phyloP scores from a whole-genome alignment of 495 filamentous ascomycete species.

The Neurospora africana region DNA sequence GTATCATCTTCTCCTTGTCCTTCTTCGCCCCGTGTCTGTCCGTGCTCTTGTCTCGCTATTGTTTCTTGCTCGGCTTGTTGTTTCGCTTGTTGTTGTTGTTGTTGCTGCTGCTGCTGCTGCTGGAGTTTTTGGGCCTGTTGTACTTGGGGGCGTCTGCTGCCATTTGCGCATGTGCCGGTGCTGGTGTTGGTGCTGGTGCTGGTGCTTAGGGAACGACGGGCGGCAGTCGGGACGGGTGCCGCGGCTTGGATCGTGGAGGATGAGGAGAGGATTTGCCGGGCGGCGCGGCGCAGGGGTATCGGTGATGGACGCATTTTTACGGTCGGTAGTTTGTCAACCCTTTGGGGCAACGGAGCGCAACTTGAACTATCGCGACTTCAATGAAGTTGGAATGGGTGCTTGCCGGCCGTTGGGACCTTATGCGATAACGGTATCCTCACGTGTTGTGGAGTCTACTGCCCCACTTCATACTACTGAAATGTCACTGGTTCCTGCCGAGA shows the following conservation, averaged over 20 bases:
- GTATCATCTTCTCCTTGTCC: background rate
- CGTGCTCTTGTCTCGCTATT: conserved; percentile 22
- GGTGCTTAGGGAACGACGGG: background rate
- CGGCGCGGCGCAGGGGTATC: background rate
- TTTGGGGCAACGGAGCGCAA: background rate
- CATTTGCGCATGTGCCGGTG: background rate
- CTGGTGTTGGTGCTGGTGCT: background rate
- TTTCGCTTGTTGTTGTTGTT: background rate
- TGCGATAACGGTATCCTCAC: background rate
- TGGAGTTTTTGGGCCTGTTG: conserved; percentile 3
- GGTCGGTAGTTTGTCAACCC: background rate
- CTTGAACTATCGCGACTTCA: background rate
- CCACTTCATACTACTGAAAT: background rate
- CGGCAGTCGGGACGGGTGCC: background rate
- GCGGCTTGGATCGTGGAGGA: background rate
- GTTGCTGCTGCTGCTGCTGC: background rate
- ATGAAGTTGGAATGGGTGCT: background rate
- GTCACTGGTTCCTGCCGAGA: background rate
- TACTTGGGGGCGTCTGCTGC: background rate
- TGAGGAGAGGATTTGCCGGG: background rate
- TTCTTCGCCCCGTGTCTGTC: conserved; percentile 1
- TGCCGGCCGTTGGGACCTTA: background rate
- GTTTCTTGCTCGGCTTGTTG: conserved; percentile 25
- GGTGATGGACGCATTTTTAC: background rate
- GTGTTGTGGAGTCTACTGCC: background rate